Evolutionary conservation across 352 stramenopile species (phyloP).

Genomic region (Saprolegnia parasitica): DNA sequence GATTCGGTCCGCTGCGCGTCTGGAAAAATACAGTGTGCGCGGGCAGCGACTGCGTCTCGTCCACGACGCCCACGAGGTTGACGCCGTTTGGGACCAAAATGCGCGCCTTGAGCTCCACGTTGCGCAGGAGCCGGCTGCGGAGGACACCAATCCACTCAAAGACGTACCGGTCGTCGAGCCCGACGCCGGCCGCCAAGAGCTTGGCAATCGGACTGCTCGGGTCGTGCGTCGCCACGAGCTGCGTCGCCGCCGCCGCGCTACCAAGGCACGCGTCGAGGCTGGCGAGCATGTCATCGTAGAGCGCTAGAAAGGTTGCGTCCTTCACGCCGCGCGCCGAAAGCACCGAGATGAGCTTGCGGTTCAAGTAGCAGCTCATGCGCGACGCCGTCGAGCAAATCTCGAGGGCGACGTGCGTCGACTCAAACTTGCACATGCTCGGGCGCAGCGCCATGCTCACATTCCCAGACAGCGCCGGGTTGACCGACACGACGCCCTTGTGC

Average conservation of each 20-base stretch:
- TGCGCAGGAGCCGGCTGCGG: conserved; percentile 35
- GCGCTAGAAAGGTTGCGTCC: conserved; percentile 54
- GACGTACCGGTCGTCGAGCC: neutral
- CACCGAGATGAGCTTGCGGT: conserved; percentile 69
- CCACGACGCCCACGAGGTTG: conserved; percentile 72
- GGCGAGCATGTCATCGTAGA: conserved; percentile 67
- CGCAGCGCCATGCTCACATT: conserved; percentile 11
- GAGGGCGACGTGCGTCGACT: neutral
- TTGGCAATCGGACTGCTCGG: neutral
- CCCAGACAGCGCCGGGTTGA: neutral
- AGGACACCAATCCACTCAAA: conserved; percentile 32
- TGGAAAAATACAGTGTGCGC: conserved; percentile 78
- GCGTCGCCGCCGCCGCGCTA: conserved; percentile 39
- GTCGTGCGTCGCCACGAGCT: conserved; percentile 26
- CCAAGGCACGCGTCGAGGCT: conserved; percentile 45
- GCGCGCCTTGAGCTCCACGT: conserved; percentile 65
- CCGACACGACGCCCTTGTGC: conserved; percentile 20
- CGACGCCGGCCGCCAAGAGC: conserved; percentile 4
- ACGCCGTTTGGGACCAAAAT: conserved; percentile 66
- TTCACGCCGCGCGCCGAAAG: conserved; percentile 55
- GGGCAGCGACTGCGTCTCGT: conserved; percentile 62
- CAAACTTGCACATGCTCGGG: conserved; percentile 18
- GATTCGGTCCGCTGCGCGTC: conserved; percentile 41
- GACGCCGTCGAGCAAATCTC: conserved; percentile 16
- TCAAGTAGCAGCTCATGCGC: conserved; percentile 41